A percentile compares a stretch with the other conserved stretches of the same genome.
These are phyloP conservation scores for Podospora pseudocomata DNA, from an alignment of 495 filamentous ascomycete genomes.

Conservation along the genomic window DNA sequence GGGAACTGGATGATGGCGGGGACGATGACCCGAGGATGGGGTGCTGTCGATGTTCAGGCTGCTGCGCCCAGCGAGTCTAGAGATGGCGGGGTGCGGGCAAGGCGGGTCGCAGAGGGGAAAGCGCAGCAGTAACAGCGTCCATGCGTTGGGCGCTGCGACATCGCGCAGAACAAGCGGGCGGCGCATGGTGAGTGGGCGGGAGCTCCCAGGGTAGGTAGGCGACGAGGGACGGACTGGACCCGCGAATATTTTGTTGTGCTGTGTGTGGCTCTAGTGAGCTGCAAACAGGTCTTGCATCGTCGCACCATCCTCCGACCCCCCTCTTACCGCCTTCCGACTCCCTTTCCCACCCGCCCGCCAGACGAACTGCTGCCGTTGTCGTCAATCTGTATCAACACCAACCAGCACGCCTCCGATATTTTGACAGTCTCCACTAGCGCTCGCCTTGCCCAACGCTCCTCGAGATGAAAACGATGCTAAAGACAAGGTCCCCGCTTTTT, in stretches of 20 bases:
- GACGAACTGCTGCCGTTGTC: slow-evolving; percentile 7
- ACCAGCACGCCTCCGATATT: neutral
- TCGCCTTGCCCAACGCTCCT: slow-evolving; percentile 10
- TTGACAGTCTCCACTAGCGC: slow-evolving; percentile 12
- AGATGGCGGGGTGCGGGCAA: slow-evolving; percentile 34
- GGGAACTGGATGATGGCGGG: no score
- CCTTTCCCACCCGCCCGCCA: slow-evolving; percentile 15
- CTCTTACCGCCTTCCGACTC: slow-evolving; percentile 22
- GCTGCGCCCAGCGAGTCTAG: slow-evolving; percentile 8
- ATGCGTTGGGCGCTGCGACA: slow-evolving; percentile 29
- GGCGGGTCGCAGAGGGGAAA: slow-evolving; percentile 22
- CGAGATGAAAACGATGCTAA: slow-evolving; percentile 43
- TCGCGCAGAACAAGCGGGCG: slow-evolving; percentile 17
- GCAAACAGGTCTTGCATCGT: slow-evolving; percentile 22
- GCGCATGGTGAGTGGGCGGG: slow-evolving; percentile 15
- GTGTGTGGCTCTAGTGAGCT: slow-evolving; percentile 31
- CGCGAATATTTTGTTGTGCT: slow-evolving; percentile 26
- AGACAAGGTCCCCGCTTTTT: slow-evolving; percentile 51
- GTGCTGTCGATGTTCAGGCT: neutral
- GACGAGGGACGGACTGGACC: slow-evolving; percentile 8
- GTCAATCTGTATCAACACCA: slow-evolving; percentile 16
- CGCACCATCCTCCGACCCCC: slow-evolving; percentile 20
- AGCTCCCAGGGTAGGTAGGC: neutral
- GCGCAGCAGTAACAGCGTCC: slow-evolving; percentile 15
- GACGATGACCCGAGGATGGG: neutral